phyloP scores from a whole-genome alignment of 371 early-diverging fungal genomes.

The Apophysomyces ossiformis region DNA sequence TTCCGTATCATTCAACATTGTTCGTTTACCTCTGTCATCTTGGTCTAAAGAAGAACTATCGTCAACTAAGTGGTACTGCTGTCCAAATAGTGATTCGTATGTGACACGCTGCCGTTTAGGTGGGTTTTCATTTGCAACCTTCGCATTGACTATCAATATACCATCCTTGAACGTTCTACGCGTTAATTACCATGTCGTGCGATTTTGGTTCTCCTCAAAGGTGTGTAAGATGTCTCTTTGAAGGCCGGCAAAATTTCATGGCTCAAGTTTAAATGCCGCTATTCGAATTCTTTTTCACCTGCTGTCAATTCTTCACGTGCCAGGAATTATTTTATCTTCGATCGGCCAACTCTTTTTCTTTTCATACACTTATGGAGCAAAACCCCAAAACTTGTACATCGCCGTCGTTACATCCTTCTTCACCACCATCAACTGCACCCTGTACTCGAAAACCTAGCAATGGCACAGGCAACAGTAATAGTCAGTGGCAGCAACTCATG shows the following conservation, averaged over 20 bases:
- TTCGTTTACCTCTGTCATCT: neutral
- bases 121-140: neutral
- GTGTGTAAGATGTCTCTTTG: too few relatives aligned
- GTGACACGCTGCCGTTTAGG: conserved; percentile 2
- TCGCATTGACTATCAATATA: neutral
- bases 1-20: neutral
- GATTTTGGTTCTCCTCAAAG: neutral
- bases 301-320: too few relatives aligned
- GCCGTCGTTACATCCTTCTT: neutral
- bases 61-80: neutral
- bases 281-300: too few relatives aligned
- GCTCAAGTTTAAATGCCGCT: too few relatives aligned
- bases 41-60: neutral
- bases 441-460: neutral
- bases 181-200: conserved; percentile 1
- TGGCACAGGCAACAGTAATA: conserved; percentile 18
- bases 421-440: neutral
- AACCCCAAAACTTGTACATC: neutral
- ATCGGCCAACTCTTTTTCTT: too few relatives aligned
- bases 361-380: too few relatives aligned
- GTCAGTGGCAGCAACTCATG: conserved; percentile 74
- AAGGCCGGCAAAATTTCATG: too few relatives aligned
- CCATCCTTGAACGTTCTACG: neutral
- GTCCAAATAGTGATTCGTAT: conserved; percentile 5
- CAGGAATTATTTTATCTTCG: too few relatives aligned